phyloP scores from a whole-genome alignment of 352 stramenopile species.

The Nothophytophthora sp. region DNA sequence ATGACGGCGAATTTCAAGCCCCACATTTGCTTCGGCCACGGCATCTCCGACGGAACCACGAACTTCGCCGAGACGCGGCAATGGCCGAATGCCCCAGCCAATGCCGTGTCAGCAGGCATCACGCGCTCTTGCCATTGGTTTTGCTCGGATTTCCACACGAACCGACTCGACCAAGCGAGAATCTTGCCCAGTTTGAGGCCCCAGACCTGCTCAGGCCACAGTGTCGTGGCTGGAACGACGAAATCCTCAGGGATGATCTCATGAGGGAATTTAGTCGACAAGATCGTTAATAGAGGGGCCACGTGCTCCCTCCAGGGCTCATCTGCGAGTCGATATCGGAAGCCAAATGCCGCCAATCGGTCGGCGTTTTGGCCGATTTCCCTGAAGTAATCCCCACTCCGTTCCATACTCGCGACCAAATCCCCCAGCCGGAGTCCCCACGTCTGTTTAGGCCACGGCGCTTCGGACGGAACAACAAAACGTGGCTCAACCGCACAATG shows the following conservation, averaged over 20 bases:
- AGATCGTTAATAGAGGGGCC: constrained; percentile 17
- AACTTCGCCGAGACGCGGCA: constrained; percentile 18
- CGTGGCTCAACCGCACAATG: constrained; percentile 18
- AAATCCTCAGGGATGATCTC: constrained; percentile 30
- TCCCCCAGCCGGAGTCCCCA: constrained; percentile 12
- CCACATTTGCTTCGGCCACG: constrained; percentile 32
- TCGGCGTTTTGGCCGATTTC: constrained; percentile 28
- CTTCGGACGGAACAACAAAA: constrained; percentile 18
- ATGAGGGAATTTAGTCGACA: constrained; percentile 13
- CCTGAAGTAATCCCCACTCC: constrained; percentile 15
- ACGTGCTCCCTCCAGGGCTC: constrained; percentile 16
- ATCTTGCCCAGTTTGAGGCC: constrained; percentile 28
- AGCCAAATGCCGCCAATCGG: constrained; percentile 27
- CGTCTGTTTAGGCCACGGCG: constrained; percentile 20
- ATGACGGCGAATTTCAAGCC: constrained; percentile 11
- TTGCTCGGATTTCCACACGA: constrained; percentile 12
- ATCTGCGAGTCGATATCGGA: constrained; percentile 26
- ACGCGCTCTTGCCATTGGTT: constrained; percentile 13
- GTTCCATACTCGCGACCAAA: constrained; percentile 17
- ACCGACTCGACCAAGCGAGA: constrained; percentile 24
- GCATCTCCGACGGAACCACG: constrained; percentile 10
- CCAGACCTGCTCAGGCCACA: constrained; percentile 20
- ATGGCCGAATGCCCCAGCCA: constrained; percentile 16
- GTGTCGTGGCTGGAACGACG: constrained; percentile 12
- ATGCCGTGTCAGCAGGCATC: constrained; percentile 9